A percentile compares a stretch with the other conserved stretches of the same genome.
These are phyloP conservation scores for Larix sibirica DNA, from an alignment of 83 land plant genomes.

Conservation along the genomic window DNA sequence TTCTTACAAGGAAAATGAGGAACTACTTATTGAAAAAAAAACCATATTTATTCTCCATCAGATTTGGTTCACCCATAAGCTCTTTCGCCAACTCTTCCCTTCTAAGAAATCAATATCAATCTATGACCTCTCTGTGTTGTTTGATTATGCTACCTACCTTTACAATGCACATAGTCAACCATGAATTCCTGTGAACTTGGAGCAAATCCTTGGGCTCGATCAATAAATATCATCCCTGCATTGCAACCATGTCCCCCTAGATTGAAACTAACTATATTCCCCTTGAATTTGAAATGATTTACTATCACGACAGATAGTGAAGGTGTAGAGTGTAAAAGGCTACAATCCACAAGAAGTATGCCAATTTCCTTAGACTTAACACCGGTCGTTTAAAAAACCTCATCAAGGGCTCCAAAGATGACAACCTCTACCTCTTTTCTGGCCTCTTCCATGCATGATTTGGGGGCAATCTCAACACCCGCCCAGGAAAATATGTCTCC, in stretches of 20 bases:
- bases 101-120: too few species aligned
- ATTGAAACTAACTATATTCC: conserved; percentile 27
- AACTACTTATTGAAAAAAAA: too few species aligned
- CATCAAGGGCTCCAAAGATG: conserved; percentile 50
- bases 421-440: conserved; percentile 32
- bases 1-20: too few species aligned
- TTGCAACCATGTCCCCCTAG: conserved; percentile 55
- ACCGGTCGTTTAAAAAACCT: conserved; percentile 31
- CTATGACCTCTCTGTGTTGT: too few species aligned
- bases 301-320: conserved; percentile 41
- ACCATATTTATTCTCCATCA: too few species aligned
- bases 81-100: too few species aligned
- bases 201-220: conserved; percentile 32
- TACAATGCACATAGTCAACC: too few species aligned
- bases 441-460: conserved; percentile 36
- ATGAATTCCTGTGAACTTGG: conserved; percentile 24
- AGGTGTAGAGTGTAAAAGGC: conserved; percentile 44
- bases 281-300: not conserved
- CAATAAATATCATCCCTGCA: conserved; percentile 43
- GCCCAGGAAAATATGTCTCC: conserved; percentile 35
- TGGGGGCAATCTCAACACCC: conserved; percentile 29
- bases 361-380: conserved; percentile 43
- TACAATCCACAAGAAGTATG: conserved; percentile 40
- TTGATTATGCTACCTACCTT: too few species aligned
- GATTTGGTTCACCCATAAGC: too few species aligned